A percentile compares a stretch with the other conserved stretches of the same genome.
phyloP scores from a whole-genome alignment of 192 early-diverging fungal species.

The Phlyctochytrium planicorne region DNA sequence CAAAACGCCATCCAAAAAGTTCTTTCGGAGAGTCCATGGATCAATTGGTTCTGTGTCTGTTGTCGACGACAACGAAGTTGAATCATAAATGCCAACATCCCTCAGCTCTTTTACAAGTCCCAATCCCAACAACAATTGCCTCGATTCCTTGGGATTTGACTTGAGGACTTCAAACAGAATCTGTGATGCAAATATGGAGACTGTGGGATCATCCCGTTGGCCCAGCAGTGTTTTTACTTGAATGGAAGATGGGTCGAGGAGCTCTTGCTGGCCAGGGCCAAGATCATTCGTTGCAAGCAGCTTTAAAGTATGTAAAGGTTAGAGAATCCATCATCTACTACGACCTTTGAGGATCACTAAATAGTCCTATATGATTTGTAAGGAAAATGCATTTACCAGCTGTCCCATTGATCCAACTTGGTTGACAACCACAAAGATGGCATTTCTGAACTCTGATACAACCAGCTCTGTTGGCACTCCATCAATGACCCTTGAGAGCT shows the following conservation, averaged over 20 bases:
- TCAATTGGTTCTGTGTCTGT: no score
- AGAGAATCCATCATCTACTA: no score
- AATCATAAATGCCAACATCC: not conserved
- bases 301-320: no score
- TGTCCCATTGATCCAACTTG: not conserved
- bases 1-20: no score
- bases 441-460: not conserved
- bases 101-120: not conserved
- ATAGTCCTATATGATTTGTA: not conserved
- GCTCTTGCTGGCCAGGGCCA: not conserved
- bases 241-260: not conserved
- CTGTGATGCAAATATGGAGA: not conserved
- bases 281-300: no score
- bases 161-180: not conserved
- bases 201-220: not conserved
- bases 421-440: not conserved
- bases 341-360: no score
- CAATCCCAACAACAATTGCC: not conserved
- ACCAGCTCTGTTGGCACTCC: not conserved
- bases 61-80: no score
- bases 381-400: not conserved
- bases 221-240: not conserved
- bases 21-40: no score
- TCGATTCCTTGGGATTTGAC: not conserved
- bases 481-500: not conserved